Percentiles rank a stretch among this genome's conserved stretches.
These are phyloP conservation scores for Obelidium mucronatum DNA, from an alignment of 192 early-diverging fungal species.

Conservation along the genomic window DNA sequence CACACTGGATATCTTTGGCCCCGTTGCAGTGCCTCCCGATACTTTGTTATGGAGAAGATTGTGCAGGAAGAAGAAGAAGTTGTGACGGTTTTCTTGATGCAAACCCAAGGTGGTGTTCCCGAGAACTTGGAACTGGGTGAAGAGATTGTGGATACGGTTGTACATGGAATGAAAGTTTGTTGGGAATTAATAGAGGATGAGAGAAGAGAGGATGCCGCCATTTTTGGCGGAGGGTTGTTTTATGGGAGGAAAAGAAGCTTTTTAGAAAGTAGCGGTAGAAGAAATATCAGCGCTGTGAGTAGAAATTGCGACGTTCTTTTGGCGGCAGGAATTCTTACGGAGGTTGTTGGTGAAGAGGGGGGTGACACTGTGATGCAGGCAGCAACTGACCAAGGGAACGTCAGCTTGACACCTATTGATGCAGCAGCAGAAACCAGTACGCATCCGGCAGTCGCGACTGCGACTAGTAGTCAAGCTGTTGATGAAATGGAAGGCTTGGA, in stretches of 20 bases:
- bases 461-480: neutral
- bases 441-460: too few species aligned
- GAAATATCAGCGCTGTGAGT: neutral
- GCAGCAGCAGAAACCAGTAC: too few species aligned
- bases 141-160: constrained; percentile 5
- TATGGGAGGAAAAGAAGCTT: neutral
- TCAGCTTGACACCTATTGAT: too few species aligned
- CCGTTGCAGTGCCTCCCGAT: constrained; percentile 28
- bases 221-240: neutral
- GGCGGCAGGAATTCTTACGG: constrained; percentile 15
- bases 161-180: neutral
- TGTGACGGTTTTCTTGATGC: constrained; percentile 21
- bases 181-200: constrained; percentile 25
- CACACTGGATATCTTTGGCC: constrained; percentile 32
- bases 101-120: constrained; percentile 4
- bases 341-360: neutral
- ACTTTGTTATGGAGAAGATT: constrained; percentile 27
- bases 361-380: neutral
- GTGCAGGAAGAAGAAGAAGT: constrained; percentile 41
- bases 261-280: neutral
- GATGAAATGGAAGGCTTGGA: neutral
- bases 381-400: neutral
- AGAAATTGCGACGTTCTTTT: constrained; percentile 26
- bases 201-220: neutral
- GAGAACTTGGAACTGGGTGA: constrained; percentile 3